Base-by-base conservation (phyloP, 257 asterid species). In the Cynanchum wilfordii region DNA sequence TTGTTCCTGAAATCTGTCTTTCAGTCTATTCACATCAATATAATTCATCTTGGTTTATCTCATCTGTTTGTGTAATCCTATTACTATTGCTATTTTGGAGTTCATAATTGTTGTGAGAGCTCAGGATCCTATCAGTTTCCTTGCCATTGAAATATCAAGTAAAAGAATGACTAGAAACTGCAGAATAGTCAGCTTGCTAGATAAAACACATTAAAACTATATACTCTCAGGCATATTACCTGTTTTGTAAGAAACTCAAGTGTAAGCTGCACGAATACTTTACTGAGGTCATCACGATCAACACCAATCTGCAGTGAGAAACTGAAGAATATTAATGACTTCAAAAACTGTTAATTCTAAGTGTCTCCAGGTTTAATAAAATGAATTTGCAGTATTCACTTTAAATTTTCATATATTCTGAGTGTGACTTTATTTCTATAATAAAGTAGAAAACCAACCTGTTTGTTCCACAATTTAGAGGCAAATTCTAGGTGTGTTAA, bases 181-280 rank as follows among this genome's bases (percentile, higher is more conserved):
- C 69, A 36, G 16, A 6, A 17, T 7, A 36, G 11, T 64, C 50
- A 36, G 7, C 64, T 19, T 58, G 11, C 24, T 57, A 33, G 11
- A 38, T 12, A 33, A 29, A 29, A 64, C 69, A 11, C 33, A 50
- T 55, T 7, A 25, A 42, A 42, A 42, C 47, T 30, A 74, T 9
- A 33, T 17, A 12, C 52, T 15, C 22, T 16, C 22, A 65, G 66
- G 67, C 58, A 64, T 59, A 54, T 77, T 86, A 94, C 97, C 96
- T 91, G 97, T 80, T 91, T 91, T 36, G 91, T 86, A 71, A 91
- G 89, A 87, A 94, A 84, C 84, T 94, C 97, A 65, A 94, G 85
- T 1, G 97, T 94, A 76, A 94, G 90, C 79, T 94, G 98, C 76
- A 85, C 83, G 57, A 94, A 91, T 76, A 86, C 91, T 83, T 89